Evolutionary conservation across 2,329 filamentous ascomycete genomes (phyloP), one percentile per base, ranked within the genome.

Genomic region (Madurella mycetomatis): DNA sequence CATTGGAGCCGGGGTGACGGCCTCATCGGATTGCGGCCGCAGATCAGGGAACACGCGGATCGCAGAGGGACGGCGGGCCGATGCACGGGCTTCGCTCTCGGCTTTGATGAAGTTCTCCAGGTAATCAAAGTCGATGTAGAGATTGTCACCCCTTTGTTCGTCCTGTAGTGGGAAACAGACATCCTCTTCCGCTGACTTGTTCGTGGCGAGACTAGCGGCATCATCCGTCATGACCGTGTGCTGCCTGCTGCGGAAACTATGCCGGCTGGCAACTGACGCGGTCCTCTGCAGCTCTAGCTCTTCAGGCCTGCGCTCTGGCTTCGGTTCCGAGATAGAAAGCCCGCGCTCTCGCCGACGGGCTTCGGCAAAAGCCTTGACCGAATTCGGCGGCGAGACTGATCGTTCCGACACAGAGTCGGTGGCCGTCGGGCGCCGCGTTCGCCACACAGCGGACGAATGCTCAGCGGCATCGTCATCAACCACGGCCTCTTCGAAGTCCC

Each of bases 291-390:
- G 74, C 19, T 81, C 77, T 18, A 81, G 75, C 16, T 78, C 75
- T 5, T 79, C 73, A 16, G 67, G 65, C 56, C 59, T 69, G 19
- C 64, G 62, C 55, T 72, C 67, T 17, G 63, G 56, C 52, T 58
- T 66, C 16, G 61, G 59, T 59, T 80, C 81, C 15, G 78, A 81
- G 59, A 79, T 74, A 18, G 79, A 85, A 66, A 79, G 68, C 56
- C 85, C 90, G 42, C 92, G 87, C 67, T 92, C 89, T 55, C 92
- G 86, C 55, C 90, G 88, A 48, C 90, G 87, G 52, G 90, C 89
- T 65, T 94, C 89, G 16, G 94, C 94, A 71, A 99, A 99, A 4
- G 94, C 94, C 70, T 97, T 95, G 49, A 99, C 91, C 0, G 94
- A 99, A 70, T 96, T 99, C 8, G 94, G 94, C 11, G 92, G 92